A percentile compares a stretch with the other conserved stretches of the same genome.
Conservation (phyloP, 495 filamentous ascomycete genomes). For the Podospora sp. region DNA sequence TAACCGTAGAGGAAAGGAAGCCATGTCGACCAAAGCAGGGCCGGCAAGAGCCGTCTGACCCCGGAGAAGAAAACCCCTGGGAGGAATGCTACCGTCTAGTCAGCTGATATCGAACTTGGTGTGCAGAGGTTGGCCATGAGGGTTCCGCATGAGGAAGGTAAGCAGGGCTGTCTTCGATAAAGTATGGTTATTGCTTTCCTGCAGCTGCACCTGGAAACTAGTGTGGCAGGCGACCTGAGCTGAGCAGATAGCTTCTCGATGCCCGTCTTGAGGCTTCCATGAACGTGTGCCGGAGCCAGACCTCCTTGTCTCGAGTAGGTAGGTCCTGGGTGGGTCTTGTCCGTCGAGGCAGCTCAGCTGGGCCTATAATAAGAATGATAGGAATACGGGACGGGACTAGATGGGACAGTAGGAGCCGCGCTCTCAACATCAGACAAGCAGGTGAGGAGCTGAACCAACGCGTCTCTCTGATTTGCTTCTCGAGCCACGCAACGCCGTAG, state of each 20-base stretch:
- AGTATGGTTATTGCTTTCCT: background rate
- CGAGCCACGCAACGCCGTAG: background rate
- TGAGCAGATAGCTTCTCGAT: background rate
- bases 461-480: background rate
- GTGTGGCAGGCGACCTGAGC: background rate
- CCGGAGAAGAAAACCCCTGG: background rate
- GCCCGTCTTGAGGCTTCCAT: background rate
- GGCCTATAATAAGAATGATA: slow-evolving; percentile 11
- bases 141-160: background rate
- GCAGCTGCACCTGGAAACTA: background rate
- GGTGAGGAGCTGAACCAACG: slow-evolving; percentile 1
- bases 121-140: background rate
- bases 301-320: background rate
- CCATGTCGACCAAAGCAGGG: background rate
- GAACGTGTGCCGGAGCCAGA: background rate
- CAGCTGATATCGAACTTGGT: background rate
- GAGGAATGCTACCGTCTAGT: background rate
- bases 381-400: slow-evolving; percentile 13
- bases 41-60: background rate
- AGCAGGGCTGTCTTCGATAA: background rate
- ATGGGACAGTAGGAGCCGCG: background rate
- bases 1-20: background rate
- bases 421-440: slow-evolving; percentile 16
- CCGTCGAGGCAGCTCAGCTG: slow-evolving; percentile 7
- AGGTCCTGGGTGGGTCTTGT: background rate